Evolutionary conservation across 192 early-diverging fungal genomes (phyloP).

Genomic region (Linnemannia exigua): DNA sequence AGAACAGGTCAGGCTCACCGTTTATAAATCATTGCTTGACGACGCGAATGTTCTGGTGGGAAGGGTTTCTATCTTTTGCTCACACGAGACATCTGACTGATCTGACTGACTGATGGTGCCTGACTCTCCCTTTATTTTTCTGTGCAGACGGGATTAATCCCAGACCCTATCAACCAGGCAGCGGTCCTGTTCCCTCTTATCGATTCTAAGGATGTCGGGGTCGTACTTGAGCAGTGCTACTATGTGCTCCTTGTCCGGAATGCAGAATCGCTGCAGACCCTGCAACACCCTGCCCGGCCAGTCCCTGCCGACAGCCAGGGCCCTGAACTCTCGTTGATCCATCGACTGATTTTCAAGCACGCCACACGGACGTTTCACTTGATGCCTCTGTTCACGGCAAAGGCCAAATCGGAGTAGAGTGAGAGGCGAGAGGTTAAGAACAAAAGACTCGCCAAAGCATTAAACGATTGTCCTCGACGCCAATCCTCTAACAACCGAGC

Average conservation of each 20-base stretch:
- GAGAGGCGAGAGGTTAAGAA: neutral
- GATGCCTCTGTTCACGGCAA: slow-evolving; percentile 32
- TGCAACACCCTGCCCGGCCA: neutral
- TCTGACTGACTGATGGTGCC: neutral
- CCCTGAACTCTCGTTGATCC: slow-evolving; percentile 28
- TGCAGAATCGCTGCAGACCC: slow-evolving; percentile 23
- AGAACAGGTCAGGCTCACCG: slow-evolving; percentile 22
- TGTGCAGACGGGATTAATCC: slow-evolving; percentile 44
- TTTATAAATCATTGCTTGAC: neutral
- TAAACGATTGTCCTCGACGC: no score
- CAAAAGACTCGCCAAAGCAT: no score
- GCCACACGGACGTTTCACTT: slow-evolving; percentile 35
- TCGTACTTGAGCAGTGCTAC: slow-evolving; percentile 49
- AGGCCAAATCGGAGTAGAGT: neutral
- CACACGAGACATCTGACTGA: neutral
- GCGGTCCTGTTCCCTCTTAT: slow-evolving; percentile 42
- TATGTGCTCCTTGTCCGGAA: slow-evolving; percentile 44
- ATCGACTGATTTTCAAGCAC: slow-evolving; percentile 40
- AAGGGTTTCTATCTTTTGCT: neutral
- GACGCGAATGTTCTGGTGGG: no score
- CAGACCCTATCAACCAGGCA: slow-evolving; percentile 39
- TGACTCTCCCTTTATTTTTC: neutral
- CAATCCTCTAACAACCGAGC: neutral
- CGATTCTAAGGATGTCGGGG: slow-evolving; percentile 32
- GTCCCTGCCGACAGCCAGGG: neutral